Evolutionary conservation across 2,329 filamentous ascomycete species (phyloP).

Genomic region (Ilyonectria sp.): DNA sequence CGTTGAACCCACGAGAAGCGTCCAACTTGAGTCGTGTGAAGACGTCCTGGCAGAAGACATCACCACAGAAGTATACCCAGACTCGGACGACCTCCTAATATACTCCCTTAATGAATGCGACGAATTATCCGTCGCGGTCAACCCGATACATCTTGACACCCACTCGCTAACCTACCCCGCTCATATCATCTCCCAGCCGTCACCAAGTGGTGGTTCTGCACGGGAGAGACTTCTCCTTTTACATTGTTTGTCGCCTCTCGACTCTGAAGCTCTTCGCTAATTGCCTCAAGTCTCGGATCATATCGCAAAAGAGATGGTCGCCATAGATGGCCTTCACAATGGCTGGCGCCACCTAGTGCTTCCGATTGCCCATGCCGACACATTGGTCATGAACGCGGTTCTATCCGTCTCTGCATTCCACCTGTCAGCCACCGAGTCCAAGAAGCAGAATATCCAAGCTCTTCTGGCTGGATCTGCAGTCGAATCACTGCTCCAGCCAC

Average conservation of each 20-base stretch:
- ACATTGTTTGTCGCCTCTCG: neutral
- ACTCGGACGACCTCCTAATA: neutral
- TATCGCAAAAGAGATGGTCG: constrained; percentile 34
- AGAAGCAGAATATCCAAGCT: neutral
- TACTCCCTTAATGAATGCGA: neutral
- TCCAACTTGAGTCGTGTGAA: neutral
- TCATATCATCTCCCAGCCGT: constrained; percentile 3
- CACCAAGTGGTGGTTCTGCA: constrained; percentile 14
- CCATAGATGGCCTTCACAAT: constrained; percentile 32
- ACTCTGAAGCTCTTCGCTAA: neutral
- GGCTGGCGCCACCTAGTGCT: constrained; percentile 32
- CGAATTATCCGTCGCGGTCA: neutral
- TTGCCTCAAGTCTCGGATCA: constrained; percentile 18
- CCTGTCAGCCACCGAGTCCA: neutral
- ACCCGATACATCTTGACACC: neutral
- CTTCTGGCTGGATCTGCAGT: neutral
- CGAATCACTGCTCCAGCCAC: neutral
- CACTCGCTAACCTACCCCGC: neutral
- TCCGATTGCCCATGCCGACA: constrained; percentile 23
- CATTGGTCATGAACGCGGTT: constrained; percentile 26
- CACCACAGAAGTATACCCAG: neutral
- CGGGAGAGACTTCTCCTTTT: constrained; percentile 12
- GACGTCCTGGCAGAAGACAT: neutral
- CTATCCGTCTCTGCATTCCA: constrained; percentile 25
- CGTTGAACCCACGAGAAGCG: neutral